Percentiles rank a stretch among this genome's conserved stretches.
phyloP scores from a whole-genome alignment of 192 early-diverging fungal genomes.

The Coemansia aciculifera region DNA sequence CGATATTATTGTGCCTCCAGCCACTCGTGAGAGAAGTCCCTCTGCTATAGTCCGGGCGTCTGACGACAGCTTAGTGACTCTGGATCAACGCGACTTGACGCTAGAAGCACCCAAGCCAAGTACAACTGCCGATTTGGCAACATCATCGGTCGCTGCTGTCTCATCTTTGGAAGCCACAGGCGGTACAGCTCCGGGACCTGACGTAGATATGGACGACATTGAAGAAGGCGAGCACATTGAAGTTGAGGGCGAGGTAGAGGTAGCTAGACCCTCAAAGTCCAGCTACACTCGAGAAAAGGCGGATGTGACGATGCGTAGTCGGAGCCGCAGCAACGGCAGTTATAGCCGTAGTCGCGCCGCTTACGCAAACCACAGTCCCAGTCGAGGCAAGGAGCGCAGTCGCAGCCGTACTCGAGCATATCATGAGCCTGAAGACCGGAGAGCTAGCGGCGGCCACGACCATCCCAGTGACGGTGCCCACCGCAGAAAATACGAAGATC shows the following conservation, averaged over 20 bases:
- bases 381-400: slow-evolving; percentile 17
- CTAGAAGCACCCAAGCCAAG: not conserved
- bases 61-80: not conserved
- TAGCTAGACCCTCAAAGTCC: not conserved
- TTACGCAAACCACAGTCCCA: slow-evolving; percentile 12
- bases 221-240: slow-evolving; percentile 56
- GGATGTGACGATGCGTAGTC: slow-evolving; percentile 9
- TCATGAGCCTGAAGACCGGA: slow-evolving; percentile 21
- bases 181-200: not conserved
- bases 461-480: slow-evolving; percentile 16
- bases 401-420: slow-evolving; percentile 16
- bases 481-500: slow-evolving; percentile 35
- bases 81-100: not conserved
- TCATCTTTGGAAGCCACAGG: not conserved
- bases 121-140: not conserved
- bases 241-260: slow-evolving; percentile 20
- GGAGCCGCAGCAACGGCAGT: slow-evolving; percentile 18
- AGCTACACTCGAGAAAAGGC: not conserved
- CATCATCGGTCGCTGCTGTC: not conserved
- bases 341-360: slow-evolving; percentile 12
- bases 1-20: not conserved
- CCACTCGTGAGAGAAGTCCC: slow-evolving; percentile 17
- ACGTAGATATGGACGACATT: slow-evolving; percentile 38
- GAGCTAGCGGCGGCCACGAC: slow-evolving; percentile 22
- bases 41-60: not conserved